Evolutionary conservation across 306 rosid genomes (phyloP).

Genomic region (Quercus alba): DNA sequence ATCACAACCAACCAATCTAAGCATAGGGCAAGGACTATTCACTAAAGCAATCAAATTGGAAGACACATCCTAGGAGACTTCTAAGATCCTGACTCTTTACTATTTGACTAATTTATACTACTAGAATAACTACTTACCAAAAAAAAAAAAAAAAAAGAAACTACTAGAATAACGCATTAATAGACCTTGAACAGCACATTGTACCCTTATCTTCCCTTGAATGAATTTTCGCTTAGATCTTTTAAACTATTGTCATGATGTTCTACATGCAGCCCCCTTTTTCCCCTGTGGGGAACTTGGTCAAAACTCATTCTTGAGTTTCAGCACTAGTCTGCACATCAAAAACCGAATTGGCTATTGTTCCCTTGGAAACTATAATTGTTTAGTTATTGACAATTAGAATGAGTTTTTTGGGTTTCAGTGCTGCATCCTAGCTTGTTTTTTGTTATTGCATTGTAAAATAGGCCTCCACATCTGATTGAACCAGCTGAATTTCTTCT

Average conservation of each 20-base stretch:
- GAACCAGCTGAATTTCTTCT: not conserved
- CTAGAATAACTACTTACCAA: not conserved
- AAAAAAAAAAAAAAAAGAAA: not conserved
- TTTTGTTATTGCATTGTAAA: not conserved
- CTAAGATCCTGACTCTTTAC: not conserved
- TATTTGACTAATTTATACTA: no score
- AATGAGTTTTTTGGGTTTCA: not conserved
- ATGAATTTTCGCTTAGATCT: not conserved
- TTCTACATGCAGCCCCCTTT: not conserved
- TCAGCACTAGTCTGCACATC: not conserved
- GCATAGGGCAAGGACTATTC: not conserved
- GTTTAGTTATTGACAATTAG: not conserved
- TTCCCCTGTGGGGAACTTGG: not conserved
- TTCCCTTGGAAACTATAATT: not conserved
- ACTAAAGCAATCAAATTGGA: not conserved
- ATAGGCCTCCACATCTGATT: not conserved
- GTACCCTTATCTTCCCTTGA: not conserved
- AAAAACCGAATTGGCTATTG: not conserved
- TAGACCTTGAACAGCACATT: not conserved
- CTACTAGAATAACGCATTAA: no score
- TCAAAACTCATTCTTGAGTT: not conserved
- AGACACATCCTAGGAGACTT: not conserved
- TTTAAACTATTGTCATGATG: not conserved
- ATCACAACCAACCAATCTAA: not conserved
- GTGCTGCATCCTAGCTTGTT: not conserved